Evolutionary conservation across 1,139 yeast species (phyloP).

Genomic region (Pichia inconspicua): DNA sequence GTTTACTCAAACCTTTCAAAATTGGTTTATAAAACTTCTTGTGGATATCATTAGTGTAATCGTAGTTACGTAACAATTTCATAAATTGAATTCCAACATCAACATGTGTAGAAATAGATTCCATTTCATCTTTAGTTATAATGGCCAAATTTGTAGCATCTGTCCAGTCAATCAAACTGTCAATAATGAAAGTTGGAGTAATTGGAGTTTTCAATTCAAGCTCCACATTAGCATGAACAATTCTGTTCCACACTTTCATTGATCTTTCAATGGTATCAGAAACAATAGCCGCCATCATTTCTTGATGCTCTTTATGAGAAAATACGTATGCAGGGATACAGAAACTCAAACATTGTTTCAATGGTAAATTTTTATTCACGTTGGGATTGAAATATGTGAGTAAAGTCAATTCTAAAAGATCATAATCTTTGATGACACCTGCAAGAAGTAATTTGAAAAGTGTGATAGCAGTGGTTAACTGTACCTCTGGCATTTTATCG

Average conservation of each 20-base stretch:
- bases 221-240: constrained; percentile 25
- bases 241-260: constrained; percentile 35
- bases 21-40: constrained; percentile 51
- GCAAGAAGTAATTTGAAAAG: constrained; percentile 75
- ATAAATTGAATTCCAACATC: constrained; percentile 52
- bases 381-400: constrained; percentile 69
- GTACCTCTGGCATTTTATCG: constrained; percentile 55
- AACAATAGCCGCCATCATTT: constrained; percentile 53
- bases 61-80: constrained; percentile 33
- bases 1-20: constrained; percentile 44
- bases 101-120: constrained; percentile 45
- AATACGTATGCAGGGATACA: constrained; percentile 87
- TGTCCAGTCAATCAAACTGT: constrained; percentile 79
- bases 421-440: constrained; percentile 64
- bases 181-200: constrained; percentile 55
- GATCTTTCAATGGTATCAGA: constrained; percentile 62
- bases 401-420: constrained; percentile 63
- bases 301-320: constrained; percentile 70
- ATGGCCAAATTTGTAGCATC: constrained; percentile 69
- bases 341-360: constrained; percentile 77
- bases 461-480: constrained; percentile 81
- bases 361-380: constrained; percentile 53
- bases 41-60: constrained; percentile 7
- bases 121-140: constrained; percentile 34
- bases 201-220: constrained; percentile 28